phyloP scores from a whole-genome alignment of 176 grass and related monocot species.

The Lolium multiflorum region DNA sequence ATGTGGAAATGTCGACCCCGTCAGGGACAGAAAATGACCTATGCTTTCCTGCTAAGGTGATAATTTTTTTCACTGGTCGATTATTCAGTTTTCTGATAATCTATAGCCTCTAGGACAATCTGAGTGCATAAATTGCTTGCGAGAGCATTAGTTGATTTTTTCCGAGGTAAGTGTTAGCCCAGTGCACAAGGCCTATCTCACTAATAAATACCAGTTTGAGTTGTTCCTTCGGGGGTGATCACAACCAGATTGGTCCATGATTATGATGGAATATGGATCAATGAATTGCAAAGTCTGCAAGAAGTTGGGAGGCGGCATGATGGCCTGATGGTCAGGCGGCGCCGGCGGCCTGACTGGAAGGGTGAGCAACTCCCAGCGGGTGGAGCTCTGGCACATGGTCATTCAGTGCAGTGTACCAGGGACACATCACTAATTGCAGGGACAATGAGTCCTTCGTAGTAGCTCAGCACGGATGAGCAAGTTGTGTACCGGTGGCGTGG shows the following conservation, averaged over 20 bases:
- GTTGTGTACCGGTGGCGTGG: neutral
- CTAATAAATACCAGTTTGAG: neutral
- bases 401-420: no score
- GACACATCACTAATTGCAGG: neutral
- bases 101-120: neutral
- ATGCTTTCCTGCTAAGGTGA: slow-evolving; percentile 34
- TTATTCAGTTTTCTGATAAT: neutral
- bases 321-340: neutral
- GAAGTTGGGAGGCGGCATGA: neutral
- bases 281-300: no score
- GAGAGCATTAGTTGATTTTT: neutral
- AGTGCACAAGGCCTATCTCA: neutral
- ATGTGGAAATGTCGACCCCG: neutral
- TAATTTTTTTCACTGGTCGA: slow-evolving; percentile 1
- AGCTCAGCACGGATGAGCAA: neutral
- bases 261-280: no score
- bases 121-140: neutral
- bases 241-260: neutral
- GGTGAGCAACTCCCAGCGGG: neutral
- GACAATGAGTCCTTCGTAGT: neutral
- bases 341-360: neutral
- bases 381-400: neutral
- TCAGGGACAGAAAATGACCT: neutral
- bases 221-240: neutral
- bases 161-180: neutral